These are phyloP conservation scores for Rhizopus sp. DNA, from an alignment of 371 early-diverging fungal species.

Conservation along the genomic window DNA sequence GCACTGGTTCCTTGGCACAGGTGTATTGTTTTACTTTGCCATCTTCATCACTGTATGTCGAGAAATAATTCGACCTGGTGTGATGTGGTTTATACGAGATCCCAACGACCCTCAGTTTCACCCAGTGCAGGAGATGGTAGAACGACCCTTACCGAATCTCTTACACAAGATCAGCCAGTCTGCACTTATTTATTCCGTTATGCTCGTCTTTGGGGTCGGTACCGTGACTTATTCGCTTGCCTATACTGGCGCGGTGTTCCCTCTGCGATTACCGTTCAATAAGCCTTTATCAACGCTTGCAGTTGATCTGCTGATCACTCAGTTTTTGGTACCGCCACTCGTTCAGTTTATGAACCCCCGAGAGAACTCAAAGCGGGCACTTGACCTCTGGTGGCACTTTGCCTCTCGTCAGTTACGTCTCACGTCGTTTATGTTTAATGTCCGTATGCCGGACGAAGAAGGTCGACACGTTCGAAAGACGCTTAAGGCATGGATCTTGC, in stretches of 20 bases:
- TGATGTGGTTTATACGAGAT: conserved; percentile 96
- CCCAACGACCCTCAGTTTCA: conserved; percentile 94
- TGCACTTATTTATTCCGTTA: conserved; percentile 74
- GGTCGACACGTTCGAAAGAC: conserved; percentile 21
- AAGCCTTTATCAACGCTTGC: conserved; percentile 48
- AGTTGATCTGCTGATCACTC: conserved; percentile 74
- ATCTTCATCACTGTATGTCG: conserved; percentile 80
- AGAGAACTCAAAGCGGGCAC: conserved; percentile 45
- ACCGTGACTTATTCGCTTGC: conserved; percentile 52
- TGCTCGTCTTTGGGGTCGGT: conserved; percentile 74
- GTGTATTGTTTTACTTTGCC: conserved; percentile 92
- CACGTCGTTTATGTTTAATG: conserved; percentile 85
- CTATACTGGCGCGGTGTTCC: conserved; percentile 46
- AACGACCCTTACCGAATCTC: conserved; percentile 73
- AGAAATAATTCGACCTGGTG: conserved; percentile 84
- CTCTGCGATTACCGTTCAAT: conserved; percentile 55
- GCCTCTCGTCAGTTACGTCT: conserved; percentile 70
- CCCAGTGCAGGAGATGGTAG: conserved; percentile 89
- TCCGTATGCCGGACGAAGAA: conserved; percentile 63
- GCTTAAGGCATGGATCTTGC: conserved; percentile 12
- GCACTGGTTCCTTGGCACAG: conserved; percentile 93
- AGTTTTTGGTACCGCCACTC: conserved; percentile 73
- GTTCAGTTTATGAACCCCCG: conserved; percentile 60
- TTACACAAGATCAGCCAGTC: conserved; percentile 80
- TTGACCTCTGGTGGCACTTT: conserved; percentile 70